These are phyloP conservation scores for Leccinum boreale DNA, from an alignment of 768 basidiomycete species.

Conservation along the genomic window DNA sequence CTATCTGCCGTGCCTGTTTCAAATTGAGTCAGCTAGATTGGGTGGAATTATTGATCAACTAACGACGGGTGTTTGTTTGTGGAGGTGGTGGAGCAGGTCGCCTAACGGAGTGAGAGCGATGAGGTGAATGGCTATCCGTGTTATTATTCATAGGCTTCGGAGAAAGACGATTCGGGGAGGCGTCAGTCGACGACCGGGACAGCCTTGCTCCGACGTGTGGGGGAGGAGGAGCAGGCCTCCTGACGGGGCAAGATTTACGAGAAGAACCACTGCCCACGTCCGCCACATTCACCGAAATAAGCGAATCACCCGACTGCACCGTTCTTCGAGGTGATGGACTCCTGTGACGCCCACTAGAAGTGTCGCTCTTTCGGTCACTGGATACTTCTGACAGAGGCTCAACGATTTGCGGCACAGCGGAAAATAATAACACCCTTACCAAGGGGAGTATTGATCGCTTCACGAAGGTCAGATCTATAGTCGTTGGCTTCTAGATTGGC, in stretches of 20 bases:
- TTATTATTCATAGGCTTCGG: not conserved
- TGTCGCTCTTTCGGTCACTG: not conserved
- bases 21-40: not conserved
- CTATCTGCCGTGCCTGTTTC: not conserved
- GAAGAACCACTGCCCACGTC: not conserved
- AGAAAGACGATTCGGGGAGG: not conserved
- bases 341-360: not conserved
- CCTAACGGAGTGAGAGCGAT: conserved; percentile 3
- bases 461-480: not conserved
- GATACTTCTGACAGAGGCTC: conserved; percentile 1
- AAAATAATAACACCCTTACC: not conserved
- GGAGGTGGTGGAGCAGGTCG: conserved; percentile 9
- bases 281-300: not conserved
- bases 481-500: not conserved
- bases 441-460: not conserved
- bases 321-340: not conserved
- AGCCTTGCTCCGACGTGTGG: not conserved
- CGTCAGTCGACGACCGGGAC: not conserved
- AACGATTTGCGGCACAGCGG: not conserved
- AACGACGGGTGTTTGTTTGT: not conserved
- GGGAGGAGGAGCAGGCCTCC: not conserved
- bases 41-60: not conserved
- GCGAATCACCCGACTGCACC: not conserved
- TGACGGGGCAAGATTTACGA: not conserved
- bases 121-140: not conserved